Percentiles rank a stretch among this genome's conserved stretches.
These are phyloP conservation scores for Agroathelia rolfsii DNA, from an alignment of 1,284 basidiomycete species.

Conservation along the genomic window DNA sequence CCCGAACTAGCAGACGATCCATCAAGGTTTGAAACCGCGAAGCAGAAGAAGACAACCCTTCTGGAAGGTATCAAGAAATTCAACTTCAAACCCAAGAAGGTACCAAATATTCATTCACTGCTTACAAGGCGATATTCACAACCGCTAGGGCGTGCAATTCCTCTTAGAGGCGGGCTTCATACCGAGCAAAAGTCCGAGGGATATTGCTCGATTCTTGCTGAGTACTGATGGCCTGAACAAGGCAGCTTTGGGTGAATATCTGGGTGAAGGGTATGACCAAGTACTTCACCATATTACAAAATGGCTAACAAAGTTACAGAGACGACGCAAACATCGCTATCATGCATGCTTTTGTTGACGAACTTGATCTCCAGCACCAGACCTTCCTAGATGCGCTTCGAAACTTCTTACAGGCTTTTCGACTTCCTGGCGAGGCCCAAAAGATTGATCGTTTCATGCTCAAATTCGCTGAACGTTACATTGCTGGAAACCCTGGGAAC, in stretches of 20 bases:
- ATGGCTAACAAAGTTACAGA: slow-evolving; percentile 29
- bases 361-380: slow-evolving; percentile 75
- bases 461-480: slow-evolving; percentile 93
- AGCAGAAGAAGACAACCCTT: slow-evolving; percentile 92
- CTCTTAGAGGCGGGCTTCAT: slow-evolving; percentile 89
- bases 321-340: slow-evolving; percentile 81
- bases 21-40: slow-evolving; percentile 88
- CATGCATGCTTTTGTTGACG: slow-evolving; percentile 95
- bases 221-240: slow-evolving; percentile 92
- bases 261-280: slow-evolving; percentile 79
- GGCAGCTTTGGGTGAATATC: slow-evolving; percentile 93
- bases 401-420: slow-evolving; percentile 85
- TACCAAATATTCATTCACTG: slow-evolving; percentile 22
- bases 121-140: slow-evolving; percentile 5
- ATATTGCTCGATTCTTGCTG: slow-evolving; percentile 84
- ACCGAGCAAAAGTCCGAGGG: slow-evolving; percentile 59
- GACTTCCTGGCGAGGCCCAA: slow-evolving; percentile 90
- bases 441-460: slow-evolving; percentile 99
- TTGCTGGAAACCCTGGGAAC: slow-evolving; percentile 74
- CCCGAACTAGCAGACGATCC: slow-evolving; percentile 85
- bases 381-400: slow-evolving; percentile 84
- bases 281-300: slow-evolving; percentile 3
- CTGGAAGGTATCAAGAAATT: slow-evolving; percentile 96
- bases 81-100: slow-evolving; percentile 95
- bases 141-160: slow-evolving; percentile 74